These are phyloP conservation scores for Ramicandelaber brevisporus DNA, from an alignment of 192 early-diverging fungal species.

Conservation along the genomic window DNA sequence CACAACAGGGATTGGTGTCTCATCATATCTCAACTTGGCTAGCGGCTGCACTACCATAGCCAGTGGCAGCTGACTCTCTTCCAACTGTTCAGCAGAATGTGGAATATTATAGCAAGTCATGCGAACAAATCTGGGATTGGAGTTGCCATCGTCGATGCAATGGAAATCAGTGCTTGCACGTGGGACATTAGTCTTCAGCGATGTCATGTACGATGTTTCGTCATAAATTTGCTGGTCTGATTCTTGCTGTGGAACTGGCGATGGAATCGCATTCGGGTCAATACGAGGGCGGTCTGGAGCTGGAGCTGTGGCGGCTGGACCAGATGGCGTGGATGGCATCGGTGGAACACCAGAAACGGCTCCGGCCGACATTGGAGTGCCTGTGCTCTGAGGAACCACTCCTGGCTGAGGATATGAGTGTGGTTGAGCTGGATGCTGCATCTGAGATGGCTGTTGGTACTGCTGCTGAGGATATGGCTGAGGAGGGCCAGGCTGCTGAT, in stretches of 20 bases:
- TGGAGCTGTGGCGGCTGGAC: slow-evolving; percentile 11
- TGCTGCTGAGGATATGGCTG: slow-evolving; percentile 5
- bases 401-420: no score
- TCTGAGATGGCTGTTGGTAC: slow-evolving; percentile 7
- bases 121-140: slow-evolving; percentile 75
- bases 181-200: slow-evolving; percentile 39
- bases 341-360: slow-evolving; percentile 10
- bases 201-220: slow-evolving; percentile 44
- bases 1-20: slow-evolving; percentile 55
- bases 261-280: slow-evolving; percentile 86
- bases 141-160: slow-evolving; percentile 78
- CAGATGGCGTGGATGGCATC: neutral
- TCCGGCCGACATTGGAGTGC: no score
- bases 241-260: slow-evolving; percentile 60
- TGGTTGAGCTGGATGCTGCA: no score
- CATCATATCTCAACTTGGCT: slow-evolving; percentile 52
- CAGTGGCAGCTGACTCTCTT: slow-evolving; percentile 53
- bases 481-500: slow-evolving; percentile 2
- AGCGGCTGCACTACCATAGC: slow-evolving; percentile 85
- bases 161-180: slow-evolving; percentile 54
- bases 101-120: slow-evolving; percentile 75
- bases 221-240: slow-evolving; percentile 37
- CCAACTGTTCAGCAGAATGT: slow-evolving; percentile 49
- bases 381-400: no score
- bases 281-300: slow-evolving; percentile 36